Evolutionary conservation across 1,284 basidiomycete species (phyloP).

Genomic region (Volvariella volvacea): DNA sequence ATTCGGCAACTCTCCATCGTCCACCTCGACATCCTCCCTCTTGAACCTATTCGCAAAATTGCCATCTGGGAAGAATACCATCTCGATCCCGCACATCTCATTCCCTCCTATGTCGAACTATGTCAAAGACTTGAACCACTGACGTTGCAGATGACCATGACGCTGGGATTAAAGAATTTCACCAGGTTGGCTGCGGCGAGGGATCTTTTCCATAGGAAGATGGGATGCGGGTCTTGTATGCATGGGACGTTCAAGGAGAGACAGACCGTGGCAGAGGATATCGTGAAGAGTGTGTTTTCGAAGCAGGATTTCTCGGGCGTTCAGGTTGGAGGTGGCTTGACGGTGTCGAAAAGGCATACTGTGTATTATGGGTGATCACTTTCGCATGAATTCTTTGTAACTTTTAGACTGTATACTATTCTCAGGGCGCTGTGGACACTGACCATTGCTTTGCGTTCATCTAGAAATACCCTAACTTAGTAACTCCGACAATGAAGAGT

Average conservation of each 20-base stretch:
- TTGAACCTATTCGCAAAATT: conserved; percentile 31
- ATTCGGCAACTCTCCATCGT: conserved; percentile 15
- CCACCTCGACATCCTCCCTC: conserved; percentile 20
- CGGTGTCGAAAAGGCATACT: too few relatives aligned
- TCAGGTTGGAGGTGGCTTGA: too few relatives aligned
- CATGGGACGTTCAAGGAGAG: conserved; percentile 14
- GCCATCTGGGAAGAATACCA: conserved; percentile 28
- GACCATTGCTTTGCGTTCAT: too few relatives aligned
- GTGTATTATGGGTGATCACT: neutral
- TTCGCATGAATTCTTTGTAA: neutral
- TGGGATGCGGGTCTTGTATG: conserved; percentile 16
- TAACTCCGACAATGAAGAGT: too few relatives aligned
- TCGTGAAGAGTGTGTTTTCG: conserved; percentile 17
- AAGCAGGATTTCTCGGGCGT: neutral
- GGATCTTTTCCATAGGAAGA: conserved; percentile 20
- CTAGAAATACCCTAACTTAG: too few relatives aligned
- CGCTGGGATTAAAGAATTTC: conserved; percentile 24
- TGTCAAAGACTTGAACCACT: conserved; percentile 26
- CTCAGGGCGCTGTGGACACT: too few relatives aligned
- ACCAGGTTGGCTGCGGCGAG: conserved; percentile 24
- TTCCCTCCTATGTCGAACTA: conserved; percentile 26
- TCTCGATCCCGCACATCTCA: conserved; percentile 24
- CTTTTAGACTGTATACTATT: neutral
- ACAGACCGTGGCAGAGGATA: conserved; percentile 19
- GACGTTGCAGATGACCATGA: conserved; percentile 23